A percentile compares a stretch with the other conserved stretches of the same genome.
phyloP scores from a whole-genome alignment of 305 asterid genomes.

The Solanum chacoense region DNA sequence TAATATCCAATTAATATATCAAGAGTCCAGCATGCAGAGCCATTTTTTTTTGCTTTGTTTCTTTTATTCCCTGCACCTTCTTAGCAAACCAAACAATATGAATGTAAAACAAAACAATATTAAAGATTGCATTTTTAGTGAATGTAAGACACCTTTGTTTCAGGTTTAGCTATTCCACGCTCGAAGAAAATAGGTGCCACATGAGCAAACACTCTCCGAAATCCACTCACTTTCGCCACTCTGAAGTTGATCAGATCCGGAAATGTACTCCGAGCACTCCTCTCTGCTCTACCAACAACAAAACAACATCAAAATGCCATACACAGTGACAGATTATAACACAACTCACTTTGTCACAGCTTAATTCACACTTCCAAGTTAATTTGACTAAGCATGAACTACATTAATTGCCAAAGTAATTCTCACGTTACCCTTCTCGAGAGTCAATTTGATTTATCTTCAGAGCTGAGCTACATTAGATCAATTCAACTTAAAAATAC shows the following conservation, averaged over 20 bases:
- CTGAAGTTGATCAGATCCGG: slow-evolving; percentile 87
- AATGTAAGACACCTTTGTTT: slow-evolving; percentile 57
- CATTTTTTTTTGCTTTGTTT: background rate
- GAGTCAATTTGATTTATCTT: background rate
- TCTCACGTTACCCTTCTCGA: accelerated
- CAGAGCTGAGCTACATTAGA: background rate
- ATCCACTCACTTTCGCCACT: slow-evolving; percentile 67
- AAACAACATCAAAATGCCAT: background rate
- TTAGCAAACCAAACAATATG: background rate
- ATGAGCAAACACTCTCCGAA: slow-evolving; percentile 87
- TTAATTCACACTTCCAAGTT: background rate
- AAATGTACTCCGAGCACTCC: slow-evolving; percentile 93
- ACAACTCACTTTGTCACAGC: background rate
- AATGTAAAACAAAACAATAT: no score
- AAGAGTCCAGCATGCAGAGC: background rate
- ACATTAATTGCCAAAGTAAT: background rate
- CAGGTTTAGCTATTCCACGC: slow-evolving; percentile 76
- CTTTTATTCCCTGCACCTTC: background rate
- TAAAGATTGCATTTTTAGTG: background rate
- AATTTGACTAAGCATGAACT: background rate
- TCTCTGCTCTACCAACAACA: slow-evolving; percentile 37
- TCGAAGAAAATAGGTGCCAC: slow-evolving; percentile 87
- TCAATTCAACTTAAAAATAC: background rate
- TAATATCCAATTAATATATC: background rate
- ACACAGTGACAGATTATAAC: background rate